These are phyloP conservation scores for Aspergillus amoenus DNA, from an alignment of 2,329 filamentous ascomycete species.

Conservation along the genomic window DNA sequence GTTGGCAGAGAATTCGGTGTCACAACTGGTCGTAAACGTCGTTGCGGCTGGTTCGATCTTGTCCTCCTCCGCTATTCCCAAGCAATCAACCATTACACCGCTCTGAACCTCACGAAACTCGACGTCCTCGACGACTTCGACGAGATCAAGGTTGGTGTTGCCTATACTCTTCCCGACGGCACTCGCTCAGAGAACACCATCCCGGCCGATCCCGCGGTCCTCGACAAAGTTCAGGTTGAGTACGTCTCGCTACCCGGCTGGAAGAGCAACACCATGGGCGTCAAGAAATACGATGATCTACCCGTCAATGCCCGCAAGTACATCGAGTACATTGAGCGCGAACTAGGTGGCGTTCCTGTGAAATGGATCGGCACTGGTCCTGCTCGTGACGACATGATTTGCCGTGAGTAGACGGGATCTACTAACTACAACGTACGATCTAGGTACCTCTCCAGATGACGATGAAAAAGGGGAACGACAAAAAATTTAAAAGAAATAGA, in stretches of 20 bases:
- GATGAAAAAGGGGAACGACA: neutral
- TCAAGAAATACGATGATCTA: conserved; percentile 56
- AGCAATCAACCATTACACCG: conserved; percentile 53
- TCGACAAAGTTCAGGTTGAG: conserved; percentile 55
- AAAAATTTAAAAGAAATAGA: neutral
- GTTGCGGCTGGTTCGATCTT: conserved; percentile 66
- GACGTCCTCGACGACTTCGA: conserved; percentile 65
- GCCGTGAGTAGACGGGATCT: conserved; percentile 31
- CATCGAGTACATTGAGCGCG: conserved; percentile 60
- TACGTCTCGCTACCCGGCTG: conserved; percentile 63
- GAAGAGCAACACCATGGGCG: conserved; percentile 60
- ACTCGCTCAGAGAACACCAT: conserved; percentile 53
- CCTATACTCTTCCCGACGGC: conserved; percentile 55
- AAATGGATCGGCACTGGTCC: conserved; percentile 66
- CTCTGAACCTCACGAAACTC: conserved; percentile 64
- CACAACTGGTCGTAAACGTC: conserved; percentile 60
- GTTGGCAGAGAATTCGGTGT: conserved; percentile 58
- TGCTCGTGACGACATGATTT: conserved; percentile 62
- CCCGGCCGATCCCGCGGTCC: conserved; percentile 55
- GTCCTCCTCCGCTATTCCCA: conserved; percentile 64
- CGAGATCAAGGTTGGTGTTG: conserved; percentile 60
- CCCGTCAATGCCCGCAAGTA: conserved; percentile 60
- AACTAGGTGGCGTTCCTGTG: conserved; percentile 56
- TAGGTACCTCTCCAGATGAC: neutral
- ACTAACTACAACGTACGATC: neutral